These are phyloP conservation scores for Reticulascus tulasneorum DNA, from an alignment of 2,329 filamentous ascomycete genomes.

Conservation along the genomic window DNA sequence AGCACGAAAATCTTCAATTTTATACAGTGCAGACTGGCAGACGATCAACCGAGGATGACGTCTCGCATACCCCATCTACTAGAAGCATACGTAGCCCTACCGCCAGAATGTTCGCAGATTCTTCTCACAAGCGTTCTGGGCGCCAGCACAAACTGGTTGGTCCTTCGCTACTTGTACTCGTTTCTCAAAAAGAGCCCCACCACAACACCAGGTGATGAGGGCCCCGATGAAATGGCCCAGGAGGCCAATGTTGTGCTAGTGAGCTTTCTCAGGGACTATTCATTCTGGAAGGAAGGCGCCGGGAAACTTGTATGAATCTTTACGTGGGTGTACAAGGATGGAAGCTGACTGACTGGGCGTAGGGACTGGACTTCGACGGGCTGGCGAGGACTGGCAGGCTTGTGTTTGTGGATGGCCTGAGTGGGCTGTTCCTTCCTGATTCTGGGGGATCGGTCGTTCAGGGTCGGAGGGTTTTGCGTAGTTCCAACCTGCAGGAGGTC, in stretches of 20 bases:
- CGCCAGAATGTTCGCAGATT: constrained; percentile 54
- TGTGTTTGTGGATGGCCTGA: constrained; percentile 72
- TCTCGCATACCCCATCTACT: constrained; percentile 59
- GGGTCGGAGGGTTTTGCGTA: constrained; percentile 22
- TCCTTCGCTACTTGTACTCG: constrained; percentile 52
- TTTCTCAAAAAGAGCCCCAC: constrained; percentile 26
- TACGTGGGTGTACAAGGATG: neutral
- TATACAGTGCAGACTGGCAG: too few species aligned
- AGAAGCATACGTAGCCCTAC: constrained; percentile 58
- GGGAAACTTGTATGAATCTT: constrained; percentile 56
- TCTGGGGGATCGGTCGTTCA: constrained; percentile 5
- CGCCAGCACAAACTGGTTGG: constrained; percentile 62
- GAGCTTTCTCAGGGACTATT: constrained; percentile 74
- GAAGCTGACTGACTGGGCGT: neutral
- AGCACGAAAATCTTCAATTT: too few species aligned
- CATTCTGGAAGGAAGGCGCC: constrained; percentile 73
- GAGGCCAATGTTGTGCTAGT: constrained; percentile 64
- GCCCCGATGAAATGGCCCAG: constrained; percentile 15
- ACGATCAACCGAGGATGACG: too few species aligned
- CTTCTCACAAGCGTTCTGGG: constrained; percentile 67
- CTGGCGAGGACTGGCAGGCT: constrained; percentile 57
- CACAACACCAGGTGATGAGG: constrained; percentile 1
- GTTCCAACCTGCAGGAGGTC: constrained; percentile 30
- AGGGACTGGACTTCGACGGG: constrained; percentile 69
- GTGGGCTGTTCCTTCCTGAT: constrained; percentile 44